Evolutionary conservation across 2,329 filamentous ascomycete genomes (phyloP), one percentile per base, ranked within the genome.

Genomic region (Cladosporium sp.): DNA sequence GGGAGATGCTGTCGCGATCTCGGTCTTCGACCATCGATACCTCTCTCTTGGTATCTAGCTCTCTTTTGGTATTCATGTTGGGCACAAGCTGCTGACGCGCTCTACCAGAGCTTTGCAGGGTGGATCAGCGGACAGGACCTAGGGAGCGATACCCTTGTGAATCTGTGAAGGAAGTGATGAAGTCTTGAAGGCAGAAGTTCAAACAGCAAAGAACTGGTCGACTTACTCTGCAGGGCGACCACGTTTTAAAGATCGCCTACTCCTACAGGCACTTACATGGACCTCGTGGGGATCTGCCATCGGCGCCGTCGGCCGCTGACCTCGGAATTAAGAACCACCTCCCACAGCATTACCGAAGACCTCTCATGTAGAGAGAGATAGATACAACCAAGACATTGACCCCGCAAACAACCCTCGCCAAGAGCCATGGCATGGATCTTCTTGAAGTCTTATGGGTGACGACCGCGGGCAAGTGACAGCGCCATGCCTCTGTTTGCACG

Each of bases 1-100:
- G 20, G 25, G 57, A 59, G 25, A 42, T 46, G 22, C 38, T 45
- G 36, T 53, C 53, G 20, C 36, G 45, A 13, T 48, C 45, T 7
- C 15, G 20, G 36, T 48, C 45, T 19, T 48, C 45, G 45, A 48
- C 38, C 45, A 48, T 48, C 4, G 33, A 22, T 7, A 33, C 36
- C 6, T 47, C 35, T 1, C 43, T 33, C 7, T 39, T 47, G 12
- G 36, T 36, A 7, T 18, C 19, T 25, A 20, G 20, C 7, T 2
- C 11, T 29, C 11, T 15, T 30, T 38, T 33, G 13, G 22, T 27
- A 27, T 27, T 9, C 22, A 27, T 27, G 22, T 27, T 27, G 22
- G 22, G 9, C 22, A 27, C 4, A 5, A 4, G 22, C 5, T 9
- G 22, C 22, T 27, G 22, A n/a, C n/a, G n/a, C n/a, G n/a, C n/a